These are phyloP conservation scores for Chalara sp. DNA, from an alignment of 2,329 filamentous ascomycete species.

Conservation along the genomic window DNA sequence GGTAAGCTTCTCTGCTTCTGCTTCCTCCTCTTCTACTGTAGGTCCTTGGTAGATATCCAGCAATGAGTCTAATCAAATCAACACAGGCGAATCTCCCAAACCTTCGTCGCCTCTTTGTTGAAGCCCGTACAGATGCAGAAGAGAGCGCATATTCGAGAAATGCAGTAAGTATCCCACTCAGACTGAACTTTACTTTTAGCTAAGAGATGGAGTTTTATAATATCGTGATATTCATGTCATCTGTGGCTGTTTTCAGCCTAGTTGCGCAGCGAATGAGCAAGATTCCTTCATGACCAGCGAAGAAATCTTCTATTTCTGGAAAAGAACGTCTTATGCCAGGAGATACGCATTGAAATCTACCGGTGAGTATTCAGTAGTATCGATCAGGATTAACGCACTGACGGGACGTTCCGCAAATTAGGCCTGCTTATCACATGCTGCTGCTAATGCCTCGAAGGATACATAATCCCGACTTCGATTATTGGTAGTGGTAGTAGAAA, in stretches of 20 bases:
- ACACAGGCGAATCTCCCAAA: conserved; percentile 73
- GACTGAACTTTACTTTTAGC: conserved; percentile 2
- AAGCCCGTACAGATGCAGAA: conserved; percentile 86
- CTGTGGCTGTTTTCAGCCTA: conserved; percentile 88
- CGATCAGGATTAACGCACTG: no score
- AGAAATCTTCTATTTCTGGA: no score
- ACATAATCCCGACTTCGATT: no score
- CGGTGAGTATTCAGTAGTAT: no score
- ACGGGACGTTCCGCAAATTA: no score
- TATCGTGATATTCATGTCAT: conserved; percentile 91
- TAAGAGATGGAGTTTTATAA: conserved; percentile 76
- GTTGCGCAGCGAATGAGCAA: conserved; percentile 72
- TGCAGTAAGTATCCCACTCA: conserved; percentile 55
- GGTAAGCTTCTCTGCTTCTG: conserved; percentile 12
- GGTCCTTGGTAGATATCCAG: neutral
- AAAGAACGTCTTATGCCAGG: no score
- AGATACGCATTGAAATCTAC: no score
- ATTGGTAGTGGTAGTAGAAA: no score
- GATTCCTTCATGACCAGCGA: conserved; percentile 8
- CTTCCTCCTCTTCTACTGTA: neutral
- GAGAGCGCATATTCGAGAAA: conserved; percentile 91
- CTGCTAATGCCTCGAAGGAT: no score
- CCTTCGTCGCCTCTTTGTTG: conserved; percentile 90
- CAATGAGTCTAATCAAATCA: conserved; percentile 18
- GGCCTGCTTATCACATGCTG: no score